These are phyloP conservation scores for Colletotrichum shisoi DNA, from an alignment of 2,329 filamentous ascomycete species.

Conservation along the genomic window DNA sequence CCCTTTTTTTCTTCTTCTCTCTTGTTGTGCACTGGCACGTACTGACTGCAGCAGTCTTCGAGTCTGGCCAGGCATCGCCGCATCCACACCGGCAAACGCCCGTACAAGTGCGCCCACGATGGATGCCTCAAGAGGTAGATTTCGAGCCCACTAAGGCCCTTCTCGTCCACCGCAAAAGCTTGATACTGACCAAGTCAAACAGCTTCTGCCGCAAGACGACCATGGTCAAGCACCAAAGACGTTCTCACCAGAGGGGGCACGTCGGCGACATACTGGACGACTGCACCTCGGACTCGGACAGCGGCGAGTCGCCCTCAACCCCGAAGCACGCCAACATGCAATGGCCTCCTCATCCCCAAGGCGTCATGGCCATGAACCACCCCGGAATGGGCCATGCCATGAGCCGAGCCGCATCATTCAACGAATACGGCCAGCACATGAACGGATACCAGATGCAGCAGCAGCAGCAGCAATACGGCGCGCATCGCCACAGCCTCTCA, in stretches of 20 bases:
- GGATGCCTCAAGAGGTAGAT: conserved; percentile 69
- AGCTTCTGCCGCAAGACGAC: conserved; percentile 78
- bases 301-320: conserved; percentile 66
- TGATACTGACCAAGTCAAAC: conserved; percentile 40
- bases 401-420: conserved; percentile 63
- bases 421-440: conserved; percentile 63
- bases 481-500: conserved; percentile 58
- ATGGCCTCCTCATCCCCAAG: conserved; percentile 56
- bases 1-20: background rate
- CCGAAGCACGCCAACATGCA: conserved; percentile 62
- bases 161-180: too few relatives aligned
- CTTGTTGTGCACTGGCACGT: conserved; percentile 1
- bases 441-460: conserved; percentile 55
- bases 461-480: conserved; percentile 49
- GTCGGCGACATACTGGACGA: conserved; percentile 63
- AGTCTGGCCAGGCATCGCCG: conserved; percentile 71
- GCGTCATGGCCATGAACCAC: conserved; percentile 52
- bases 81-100: conserved; percentile 72
- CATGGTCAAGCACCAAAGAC: conserved; percentile 72
- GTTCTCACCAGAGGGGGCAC: conserved; percentile 67
- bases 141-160: conserved; percentile 4
- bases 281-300: conserved; percentile 64
- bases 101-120: conserved; percentile 68
- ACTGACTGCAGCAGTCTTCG: conserved; percentile 63
- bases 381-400: conserved; percentile 50